Base-by-base conservation (phyloP, 2,329 filamentous ascomycete genomes). In the Fonsecaea multimorphosa region DNA sequence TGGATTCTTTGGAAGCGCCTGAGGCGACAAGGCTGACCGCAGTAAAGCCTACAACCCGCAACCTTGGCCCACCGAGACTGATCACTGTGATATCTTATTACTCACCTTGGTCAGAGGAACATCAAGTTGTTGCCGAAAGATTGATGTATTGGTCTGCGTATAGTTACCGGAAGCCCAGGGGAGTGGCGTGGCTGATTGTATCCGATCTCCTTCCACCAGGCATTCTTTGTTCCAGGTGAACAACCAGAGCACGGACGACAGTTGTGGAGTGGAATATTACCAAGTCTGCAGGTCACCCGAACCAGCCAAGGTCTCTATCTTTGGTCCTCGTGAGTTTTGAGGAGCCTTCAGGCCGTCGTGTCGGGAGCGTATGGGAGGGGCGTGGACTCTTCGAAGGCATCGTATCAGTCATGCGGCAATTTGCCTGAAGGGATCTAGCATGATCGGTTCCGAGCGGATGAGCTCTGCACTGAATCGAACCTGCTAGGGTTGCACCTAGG, bases 61-160 rank as follows among this genome's bases (percentile, higher is more conserved):
- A 4, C 36, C 55, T 58, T 22, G 36, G 36, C 12, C 24, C 8
- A 14, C 16, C 24, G 38, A 58, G 24, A 16, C 16, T 49, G 36
- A 58, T 31, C 24, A 57, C 7, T n/a, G 22, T 22, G 56, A 58
- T 34, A 49, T 29, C 38, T 34, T 44, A 24, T 49, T 27, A 49
- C 49, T 44, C 29, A 16, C n/a, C 38, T 49, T 32, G 22, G 56
- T 34, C 36, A 58, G 38, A 36, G 19, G 2, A 31, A 22, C 19
- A 31, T 58, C 56, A 49, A 31, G n/a, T 34, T 22, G 53, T 24
- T 34, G 19, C 9, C 34, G 9, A 14, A 11, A 4, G 11, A n/a
- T 22, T 22, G 38, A 44, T 19, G 38, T 8, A 44, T n/a, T 44
- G n/a, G 11, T 19, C n/a, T n/a, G 1, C 38, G n/a, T 19, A 7